Percentiles rank a stretch among this genome's conserved stretches.
Evolutionary conservation across 257 asterid species (phyloP).

Genomic region (Misopates orontium): DNA sequence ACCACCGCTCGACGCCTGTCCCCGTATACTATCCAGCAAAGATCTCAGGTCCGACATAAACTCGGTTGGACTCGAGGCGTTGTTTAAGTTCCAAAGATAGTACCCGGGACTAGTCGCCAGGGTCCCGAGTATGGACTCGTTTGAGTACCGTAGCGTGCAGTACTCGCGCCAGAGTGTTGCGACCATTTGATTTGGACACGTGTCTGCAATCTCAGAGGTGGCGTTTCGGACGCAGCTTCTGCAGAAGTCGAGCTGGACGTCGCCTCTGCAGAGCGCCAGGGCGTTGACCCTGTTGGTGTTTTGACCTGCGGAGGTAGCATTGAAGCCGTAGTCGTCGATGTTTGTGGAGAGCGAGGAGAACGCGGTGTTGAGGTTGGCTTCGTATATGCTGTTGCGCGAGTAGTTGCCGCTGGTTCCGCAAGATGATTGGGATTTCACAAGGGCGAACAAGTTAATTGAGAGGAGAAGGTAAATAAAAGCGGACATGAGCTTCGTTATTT

Average conservation of each 20-base stretch:
- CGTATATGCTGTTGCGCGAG: conserved; percentile 25
- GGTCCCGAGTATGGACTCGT: conserved; percentile 24
- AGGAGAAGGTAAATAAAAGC: conserved; percentile 16
- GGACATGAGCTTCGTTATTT: neutral
- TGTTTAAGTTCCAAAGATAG: neutral
- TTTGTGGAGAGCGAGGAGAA: conserved; percentile 31
- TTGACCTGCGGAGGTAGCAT: conserved; percentile 33
- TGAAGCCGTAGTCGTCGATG: conserved; percentile 29
- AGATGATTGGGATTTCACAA: neutral
- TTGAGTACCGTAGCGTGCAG: conserved; percentile 41
- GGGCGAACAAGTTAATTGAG: conserved; percentile 1
- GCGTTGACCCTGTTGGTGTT: conserved; percentile 28
- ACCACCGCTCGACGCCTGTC: conserved; percentile 20
- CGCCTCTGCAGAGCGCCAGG: conserved; percentile 36
- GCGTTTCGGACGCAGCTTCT: conserved; percentile 21
- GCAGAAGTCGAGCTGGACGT: conserved; percentile 22
- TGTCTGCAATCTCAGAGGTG: neutral
- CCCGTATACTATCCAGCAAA: conserved; percentile 22
- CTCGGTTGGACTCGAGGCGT: conserved; percentile 3
- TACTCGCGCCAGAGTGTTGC: conserved; percentile 22
- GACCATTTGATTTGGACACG: conserved; percentile 35
- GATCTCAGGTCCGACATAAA: conserved; percentile 10
- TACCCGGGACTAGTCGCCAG: neutral
- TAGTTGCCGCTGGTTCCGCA: conserved; percentile 26
- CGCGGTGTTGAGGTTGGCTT: conserved; percentile 25